Percentiles rank a stretch among this genome's conserved stretches.
Conservation (phyloP, 768 basidiomycete species). For the Suillus fuscotomentosus region DNA sequence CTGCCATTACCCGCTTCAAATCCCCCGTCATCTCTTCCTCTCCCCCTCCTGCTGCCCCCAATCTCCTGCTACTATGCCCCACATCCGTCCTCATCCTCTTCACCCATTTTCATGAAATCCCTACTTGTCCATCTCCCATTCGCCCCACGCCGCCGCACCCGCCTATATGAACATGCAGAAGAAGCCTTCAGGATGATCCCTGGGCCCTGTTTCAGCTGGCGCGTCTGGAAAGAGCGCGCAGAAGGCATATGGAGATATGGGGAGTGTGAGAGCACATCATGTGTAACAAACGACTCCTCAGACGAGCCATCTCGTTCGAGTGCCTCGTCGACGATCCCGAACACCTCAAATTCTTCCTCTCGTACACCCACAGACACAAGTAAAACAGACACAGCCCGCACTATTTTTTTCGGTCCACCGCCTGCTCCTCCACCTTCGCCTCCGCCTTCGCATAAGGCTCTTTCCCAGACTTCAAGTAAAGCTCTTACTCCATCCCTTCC, state of each 20-base stretch:
- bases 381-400: slow-evolving; percentile 28
- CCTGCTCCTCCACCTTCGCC: slow-evolving; percentile 10
- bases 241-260: slow-evolving; percentile 45
- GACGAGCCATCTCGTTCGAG: neutral
- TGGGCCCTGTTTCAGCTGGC: slow-evolving; percentile 41
- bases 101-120: slow-evolving; percentile 35
- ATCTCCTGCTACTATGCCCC: slow-evolving; percentile 18
- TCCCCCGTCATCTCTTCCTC: slow-evolving; percentile 14
- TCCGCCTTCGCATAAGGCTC: slow-evolving; percentile 10
- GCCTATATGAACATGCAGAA: slow-evolving; percentile 37
- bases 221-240: slow-evolving; percentile 43
- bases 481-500: slow-evolving; percentile 20
- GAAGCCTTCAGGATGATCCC: slow-evolving; percentile 48
- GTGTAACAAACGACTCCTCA: neutral
- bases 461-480: neutral
- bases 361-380: slow-evolving; percentile 11
- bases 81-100: slow-evolving; percentile 22
- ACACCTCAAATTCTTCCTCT: neutral
- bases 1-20: slow-evolving; percentile 17
- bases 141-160: slow-evolving; percentile 34
- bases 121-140: slow-evolving; percentile 42
- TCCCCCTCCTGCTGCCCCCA: slow-evolving; percentile 21
- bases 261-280: slow-evolving; percentile 23
- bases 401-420: slow-evolving; percentile 29
- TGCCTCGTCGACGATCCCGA: slow-evolving; percentile 2